These are phyloP conservation scores for Melampsora larici-populina DNA, from an alignment of 1,284 basidiomycete species.

Conservation along the genomic window DNA sequence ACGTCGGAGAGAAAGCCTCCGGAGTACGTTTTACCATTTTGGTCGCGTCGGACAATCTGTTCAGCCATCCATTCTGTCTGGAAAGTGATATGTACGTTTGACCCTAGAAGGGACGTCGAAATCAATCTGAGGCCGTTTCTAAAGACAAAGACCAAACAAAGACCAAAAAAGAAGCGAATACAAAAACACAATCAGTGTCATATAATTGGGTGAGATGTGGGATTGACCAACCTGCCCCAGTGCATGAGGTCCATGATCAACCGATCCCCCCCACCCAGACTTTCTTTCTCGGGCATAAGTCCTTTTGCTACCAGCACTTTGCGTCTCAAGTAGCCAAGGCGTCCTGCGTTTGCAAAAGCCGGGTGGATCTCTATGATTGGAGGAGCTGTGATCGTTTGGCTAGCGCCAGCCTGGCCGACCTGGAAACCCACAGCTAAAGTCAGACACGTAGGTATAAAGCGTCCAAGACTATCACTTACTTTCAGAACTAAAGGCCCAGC, in stretches of 20 bases:
- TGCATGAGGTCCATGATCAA: slow-evolving; percentile 9
- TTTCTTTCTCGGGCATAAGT: no score
- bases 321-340: slow-evolving; percentile 1
- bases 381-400: background rate
- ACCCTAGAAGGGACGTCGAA: background rate
- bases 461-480: background rate
- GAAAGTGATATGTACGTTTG: slow-evolving; percentile 1
- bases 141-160: background rate
- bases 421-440: no score
- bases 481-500: background rate
- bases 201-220: no score
- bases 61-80: no score
- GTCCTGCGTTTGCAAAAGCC: background rate
- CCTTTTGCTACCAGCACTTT: background rate
- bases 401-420: no score
- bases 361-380: background rate
- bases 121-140: slow-evolving; percentile 6
- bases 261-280: no score
- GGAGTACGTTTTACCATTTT: no score
- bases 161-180: background rate
- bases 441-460: no score
- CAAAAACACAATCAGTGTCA: background rate
- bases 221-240: no score
- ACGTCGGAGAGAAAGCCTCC: no score
- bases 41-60: no score